These are phyloP conservation scores for Suillus lakei DNA, from an alignment of 768 basidiomycete genomes.

Conservation along the genomic window DNA sequence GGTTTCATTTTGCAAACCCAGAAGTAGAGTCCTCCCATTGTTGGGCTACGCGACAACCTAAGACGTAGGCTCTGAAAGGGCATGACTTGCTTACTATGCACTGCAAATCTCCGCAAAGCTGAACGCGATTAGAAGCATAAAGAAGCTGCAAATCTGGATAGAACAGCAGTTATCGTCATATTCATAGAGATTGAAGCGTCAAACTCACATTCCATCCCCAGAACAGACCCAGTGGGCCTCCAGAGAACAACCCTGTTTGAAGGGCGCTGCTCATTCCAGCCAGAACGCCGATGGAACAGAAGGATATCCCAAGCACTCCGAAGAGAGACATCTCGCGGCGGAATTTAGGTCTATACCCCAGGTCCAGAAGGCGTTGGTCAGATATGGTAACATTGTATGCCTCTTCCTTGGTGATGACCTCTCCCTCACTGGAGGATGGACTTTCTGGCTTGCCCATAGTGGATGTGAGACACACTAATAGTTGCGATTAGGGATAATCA, in stretches of 20 bases:
- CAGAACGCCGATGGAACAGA: constrained; percentile 63
- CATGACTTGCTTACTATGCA: constrained; percentile 47
- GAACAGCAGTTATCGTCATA: neutral
- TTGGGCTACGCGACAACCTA: constrained; percentile 42
- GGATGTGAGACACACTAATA: neutral
- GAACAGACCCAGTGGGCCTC: constrained; percentile 60
- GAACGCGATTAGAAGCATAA: constrained; percentile 61
- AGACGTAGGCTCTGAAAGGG: neutral
- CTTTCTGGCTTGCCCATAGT: constrained; percentile 1
- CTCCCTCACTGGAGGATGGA: constrained; percentile 17
- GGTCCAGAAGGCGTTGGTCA: constrained; percentile 51
- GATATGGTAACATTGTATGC: constrained; percentile 23
- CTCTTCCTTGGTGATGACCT: constrained; percentile 17
- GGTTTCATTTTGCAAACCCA: constrained; percentile 69
- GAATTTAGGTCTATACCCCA: constrained; percentile 61
- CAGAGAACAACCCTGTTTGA: constrained; percentile 61
- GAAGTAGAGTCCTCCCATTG: constrained; percentile 64
- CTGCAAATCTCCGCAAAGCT: constrained; percentile 64
- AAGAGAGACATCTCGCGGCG: constrained; percentile 63
- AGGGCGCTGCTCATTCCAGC: constrained; percentile 66
- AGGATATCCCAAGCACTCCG: constrained; percentile 62
- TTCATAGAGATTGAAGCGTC: neutral
- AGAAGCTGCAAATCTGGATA: constrained; percentile 54
- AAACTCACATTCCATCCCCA: constrained; percentile 64
- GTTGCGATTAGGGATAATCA: neutral